Evolutionary conservation across 179 eudicot genomes (phyloP), one percentile per base, ranked within the genome.

Genomic region (Corrigiola litoralis): DNA sequence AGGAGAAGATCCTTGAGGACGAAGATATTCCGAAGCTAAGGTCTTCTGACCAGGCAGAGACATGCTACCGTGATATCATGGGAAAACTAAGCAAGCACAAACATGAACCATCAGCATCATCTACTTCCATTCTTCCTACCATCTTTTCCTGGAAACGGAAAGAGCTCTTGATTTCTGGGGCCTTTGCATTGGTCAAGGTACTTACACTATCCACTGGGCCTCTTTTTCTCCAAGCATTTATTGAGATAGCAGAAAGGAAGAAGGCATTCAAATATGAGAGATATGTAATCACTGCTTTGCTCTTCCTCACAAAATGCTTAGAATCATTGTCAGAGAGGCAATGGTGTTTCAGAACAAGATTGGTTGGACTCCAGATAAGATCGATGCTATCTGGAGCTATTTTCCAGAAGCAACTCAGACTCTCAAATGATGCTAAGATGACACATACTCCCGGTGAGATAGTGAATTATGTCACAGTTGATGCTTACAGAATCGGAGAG

Each of bases 401-500:
- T 42, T 88, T 84, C 57, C 65, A 66, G 51, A 91, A 88, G 57
- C 94, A 84, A 61, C 88, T 91, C 10, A 79, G 45, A 54, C 79
- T 91, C 31, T 91, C 95, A 0, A 86, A 78, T 69, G 56, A 77
- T 14, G 92, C 87, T 48, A 78, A 75, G 63, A 72, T 21, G 53
- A 71, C 77, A 33, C 97, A 90, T 54, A 84, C 89, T 16, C 79
- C 90, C 0, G 95, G 95, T 4, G 97, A 84, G 71, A 72, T 88
- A 18, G 84, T 86, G 27, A 91, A 91, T 59, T 90, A 86, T 65
- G 83, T 90, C 0, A 79, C 87, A 0, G 87, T 90, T 52, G 97
- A 90, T 71, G 90, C 97, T 44, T 90, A 90, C 49, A 66, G 97
- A n/a, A 86, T 91, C 87, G 94, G 92, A 27, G 97, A 88, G 50